Percentiles rank a stretch among this genome's conserved stretches.
Conservation (phyloP, 2,329 filamentous ascomycete genomes). For the Fusarium veterinarium region DNA sequence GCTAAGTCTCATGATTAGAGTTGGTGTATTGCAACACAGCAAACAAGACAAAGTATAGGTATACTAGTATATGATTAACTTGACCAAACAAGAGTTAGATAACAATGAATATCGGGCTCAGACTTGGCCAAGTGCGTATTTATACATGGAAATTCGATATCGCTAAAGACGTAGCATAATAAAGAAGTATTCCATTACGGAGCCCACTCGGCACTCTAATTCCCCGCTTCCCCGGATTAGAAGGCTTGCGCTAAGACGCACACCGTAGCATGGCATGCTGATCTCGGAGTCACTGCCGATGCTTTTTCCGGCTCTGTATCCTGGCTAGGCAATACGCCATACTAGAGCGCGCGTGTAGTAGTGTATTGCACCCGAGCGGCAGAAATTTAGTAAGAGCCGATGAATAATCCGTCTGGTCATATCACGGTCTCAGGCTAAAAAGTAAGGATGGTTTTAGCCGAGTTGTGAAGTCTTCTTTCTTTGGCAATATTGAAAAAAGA, state of each 20-base stretch:
- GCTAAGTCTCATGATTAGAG: neutral
- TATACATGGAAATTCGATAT: neutral
- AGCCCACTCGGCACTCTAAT: neutral
- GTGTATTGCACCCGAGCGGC: too few relatives aligned
- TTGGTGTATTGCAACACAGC: too few relatives aligned
- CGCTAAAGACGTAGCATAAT: neutral
- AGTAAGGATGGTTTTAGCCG: accelerated
- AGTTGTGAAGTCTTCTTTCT: accelerated
- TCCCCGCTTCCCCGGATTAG: neutral
- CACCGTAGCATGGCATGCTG: neutral
- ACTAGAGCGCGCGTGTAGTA: too few relatives aligned
- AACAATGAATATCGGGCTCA: neutral
- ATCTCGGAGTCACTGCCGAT: neutral
- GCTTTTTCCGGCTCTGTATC: neutral
- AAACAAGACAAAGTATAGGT: too few relatives aligned
- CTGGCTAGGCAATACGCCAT: too few relatives aligned
- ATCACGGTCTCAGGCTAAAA: too few relatives aligned
- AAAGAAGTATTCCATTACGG: neutral
- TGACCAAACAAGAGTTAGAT: too few relatives aligned
- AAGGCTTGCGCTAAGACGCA: neutral
- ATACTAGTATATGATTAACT: too few relatives aligned
- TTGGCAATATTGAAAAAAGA: too few relatives aligned
- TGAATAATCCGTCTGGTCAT: too few relatives aligned
- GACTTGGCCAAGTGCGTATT: neutral
- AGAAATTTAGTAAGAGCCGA: too few relatives aligned